These are phyloP conservation scores for Ophiorrhiza pumila DNA, from an alignment of 257 asterid species.

Conservation along the genomic window DNA sequence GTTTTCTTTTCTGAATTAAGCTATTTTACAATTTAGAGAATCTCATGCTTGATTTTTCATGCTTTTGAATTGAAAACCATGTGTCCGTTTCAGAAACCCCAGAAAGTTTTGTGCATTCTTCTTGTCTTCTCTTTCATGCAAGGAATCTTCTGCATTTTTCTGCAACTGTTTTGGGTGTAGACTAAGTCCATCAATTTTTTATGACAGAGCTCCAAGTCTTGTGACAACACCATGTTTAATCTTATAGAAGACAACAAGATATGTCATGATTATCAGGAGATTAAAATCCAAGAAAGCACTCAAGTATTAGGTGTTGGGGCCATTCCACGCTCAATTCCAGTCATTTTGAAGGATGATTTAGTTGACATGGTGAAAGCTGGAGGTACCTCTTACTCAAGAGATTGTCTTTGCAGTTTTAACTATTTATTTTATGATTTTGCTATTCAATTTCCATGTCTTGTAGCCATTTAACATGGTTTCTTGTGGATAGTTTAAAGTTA, in stretches of 20 bases:
- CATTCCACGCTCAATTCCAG: constrained; percentile 93
- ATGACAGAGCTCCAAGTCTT: constrained; percentile 28
- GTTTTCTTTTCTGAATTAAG: background rate
- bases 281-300: constrained; percentile 92
- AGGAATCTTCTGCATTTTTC: background rate
- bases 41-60: background rate
- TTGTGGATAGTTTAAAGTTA: background rate
- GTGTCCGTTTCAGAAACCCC: background rate
- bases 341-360: constrained; percentile 90
- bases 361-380: constrained; percentile 98
- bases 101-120: background rate
- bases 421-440: background rate
- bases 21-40: background rate
- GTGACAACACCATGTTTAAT: constrained; percentile 89
- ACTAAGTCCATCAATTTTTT: constrained; percentile 2
- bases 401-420: background rate
- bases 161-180: background rate
- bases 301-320: constrained; percentile 98
- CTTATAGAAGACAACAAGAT: constrained; percentile 68
- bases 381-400: constrained; percentile 45
- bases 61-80: background rate
- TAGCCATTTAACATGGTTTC: background rate
- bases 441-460: background rate
- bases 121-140: constrained; percentile 12
- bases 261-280: constrained; percentile 97